Evolutionary conservation across 768 basidiomycete species (phyloP), one percentile per base, ranked within the genome.

Genomic region (Boletus rex-veris): DNA sequence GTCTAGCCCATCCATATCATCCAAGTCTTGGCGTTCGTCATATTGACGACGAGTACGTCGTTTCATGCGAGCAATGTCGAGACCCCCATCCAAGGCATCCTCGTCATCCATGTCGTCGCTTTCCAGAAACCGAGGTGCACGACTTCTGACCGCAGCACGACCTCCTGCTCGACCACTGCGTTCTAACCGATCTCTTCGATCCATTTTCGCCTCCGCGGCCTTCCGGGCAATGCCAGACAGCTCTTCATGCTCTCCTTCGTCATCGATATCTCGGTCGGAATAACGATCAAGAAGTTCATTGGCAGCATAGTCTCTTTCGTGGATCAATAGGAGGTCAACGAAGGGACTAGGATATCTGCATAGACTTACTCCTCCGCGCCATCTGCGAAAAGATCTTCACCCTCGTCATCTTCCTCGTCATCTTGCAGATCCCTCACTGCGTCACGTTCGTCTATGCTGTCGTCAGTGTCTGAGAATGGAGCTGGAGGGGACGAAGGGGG

Each of bases 351-450:
- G 41, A 38, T 30, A 41, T 42, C 12, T 48, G 37, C 33, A 54
- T 35, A 55, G 45, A 69, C 83, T 61, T 66, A 91, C 95, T 78
- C 79, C 69, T 88, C 82, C 54, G 91, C 71, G 46, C 75, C 77
- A n/a, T 93, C 84, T 33, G 79, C 90, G 70, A 95, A 98, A 40
- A 99, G 82, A 73, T 98, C 96, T 70, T 98, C 96, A 36, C 83
- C 92, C 19, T 89, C 90, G n/a, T 80, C 92, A 11, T 87, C 90
- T 6, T 84, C 90, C 28, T 78, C 81, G 4, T 80, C 86, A 48
- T 84, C 85, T n/a, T 84, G 84, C 14, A 82, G 73, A 62, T 88
- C 83, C 50, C 69, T 74, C 5, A 88, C 77, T 2, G 78, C 82
- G 59, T 88, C 85, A 10, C 82, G 80, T 54, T 90, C 88, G 38